These are phyloP conservation scores for Primulina eburnea DNA, from an alignment of 257 asterid species.

Conservation along the genomic window DNA sequence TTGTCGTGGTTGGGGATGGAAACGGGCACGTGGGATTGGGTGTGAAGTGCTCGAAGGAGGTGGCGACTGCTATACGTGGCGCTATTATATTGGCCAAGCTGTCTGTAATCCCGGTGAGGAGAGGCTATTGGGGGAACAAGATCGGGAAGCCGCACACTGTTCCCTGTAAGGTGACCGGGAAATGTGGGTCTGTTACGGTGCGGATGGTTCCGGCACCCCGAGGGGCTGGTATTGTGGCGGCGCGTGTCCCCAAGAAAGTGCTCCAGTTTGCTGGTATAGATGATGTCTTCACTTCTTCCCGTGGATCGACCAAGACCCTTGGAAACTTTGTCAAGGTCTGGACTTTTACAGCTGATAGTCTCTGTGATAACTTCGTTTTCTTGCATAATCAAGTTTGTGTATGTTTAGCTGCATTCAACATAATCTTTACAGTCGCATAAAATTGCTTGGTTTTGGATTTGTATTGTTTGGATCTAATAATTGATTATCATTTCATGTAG, in stretches of 20 bases:
- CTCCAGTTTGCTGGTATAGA: conserved; percentile 91
- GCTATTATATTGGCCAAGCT: conserved; percentile 76
- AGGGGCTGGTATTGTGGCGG: conserved; percentile 89
- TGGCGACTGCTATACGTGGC: conserved; percentile 89
- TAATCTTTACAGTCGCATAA: background rate
- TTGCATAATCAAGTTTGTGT: background rate
- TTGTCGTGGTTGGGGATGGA: conserved; percentile 80
- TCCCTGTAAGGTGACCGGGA: conserved; percentile 91
- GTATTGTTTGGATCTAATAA: background rate
- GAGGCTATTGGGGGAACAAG: conserved; percentile 94
- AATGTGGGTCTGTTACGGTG: conserved; percentile 87
- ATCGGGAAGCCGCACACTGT: conserved; percentile 87
- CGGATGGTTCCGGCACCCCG: conserved; percentile 93
- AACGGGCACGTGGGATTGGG: conserved; percentile 89
- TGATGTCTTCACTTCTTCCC: conserved; percentile 79
- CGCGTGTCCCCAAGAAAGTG: conserved; percentile 86
- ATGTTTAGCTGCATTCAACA: background rate
- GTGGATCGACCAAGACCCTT: conserved; percentile 89
- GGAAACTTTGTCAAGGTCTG: conserved; percentile 86
- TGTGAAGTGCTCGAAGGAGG: conserved; percentile 88
- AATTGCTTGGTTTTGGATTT: too few relatives aligned
- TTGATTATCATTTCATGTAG: background rate
- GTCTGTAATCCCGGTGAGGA: conserved; percentile 76
- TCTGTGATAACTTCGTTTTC: background rate
- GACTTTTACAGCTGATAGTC: background rate